These are phyloP conservation scores for Phytophthora foliorum DNA, from an alignment of 352 stramenopile genomes.

Conservation along the genomic window DNA sequence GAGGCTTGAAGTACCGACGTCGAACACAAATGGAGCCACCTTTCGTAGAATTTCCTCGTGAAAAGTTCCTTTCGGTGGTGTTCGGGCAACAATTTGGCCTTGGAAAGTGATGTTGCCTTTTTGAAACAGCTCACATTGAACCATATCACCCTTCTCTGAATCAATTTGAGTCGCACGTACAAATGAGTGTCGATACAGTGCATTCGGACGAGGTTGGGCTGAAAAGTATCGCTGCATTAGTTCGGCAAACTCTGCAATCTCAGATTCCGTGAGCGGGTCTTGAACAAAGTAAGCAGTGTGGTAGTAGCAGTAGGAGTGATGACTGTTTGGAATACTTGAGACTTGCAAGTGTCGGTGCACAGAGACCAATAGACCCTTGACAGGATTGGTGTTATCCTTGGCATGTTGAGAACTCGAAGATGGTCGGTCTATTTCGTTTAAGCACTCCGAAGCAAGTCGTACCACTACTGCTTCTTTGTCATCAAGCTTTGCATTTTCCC, in stretches of 20 bases:
- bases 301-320: conserved; percentile 17
- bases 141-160: background rate
- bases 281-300: conserved; percentile 45
- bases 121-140: conserved; percentile 35
- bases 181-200: conserved; percentile 65
- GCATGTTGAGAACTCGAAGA: background rate
- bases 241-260: conserved; percentile 11
- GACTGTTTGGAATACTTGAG: background rate
- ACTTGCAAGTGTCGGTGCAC: conserved; percentile 17
- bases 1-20: conserved; percentile 4
- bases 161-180: conserved; percentile 2
- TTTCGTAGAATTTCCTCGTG: conserved; percentile 44
- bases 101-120: conserved; percentile 70
- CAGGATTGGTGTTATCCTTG: background rate
- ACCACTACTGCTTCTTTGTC: background rate
- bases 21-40: conserved; percentile 44
- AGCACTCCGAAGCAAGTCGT: conserved; percentile 34
- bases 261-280: conserved; percentile 25
- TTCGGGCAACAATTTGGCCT: conserved; percentile 44
- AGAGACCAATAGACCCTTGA: background rate
- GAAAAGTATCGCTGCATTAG: conserved; percentile 51
- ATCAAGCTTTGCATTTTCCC: background rate
- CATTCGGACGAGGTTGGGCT: conserved; percentile 39
- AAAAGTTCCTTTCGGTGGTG: conserved; percentile 25
- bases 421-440: conserved; percentile 17